Percentiles rank a stretch among this genome's conserved stretches.
Evolutionary conservation across 257 asterid species (phyloP).

Genomic region (Solanum pennellii): DNA sequence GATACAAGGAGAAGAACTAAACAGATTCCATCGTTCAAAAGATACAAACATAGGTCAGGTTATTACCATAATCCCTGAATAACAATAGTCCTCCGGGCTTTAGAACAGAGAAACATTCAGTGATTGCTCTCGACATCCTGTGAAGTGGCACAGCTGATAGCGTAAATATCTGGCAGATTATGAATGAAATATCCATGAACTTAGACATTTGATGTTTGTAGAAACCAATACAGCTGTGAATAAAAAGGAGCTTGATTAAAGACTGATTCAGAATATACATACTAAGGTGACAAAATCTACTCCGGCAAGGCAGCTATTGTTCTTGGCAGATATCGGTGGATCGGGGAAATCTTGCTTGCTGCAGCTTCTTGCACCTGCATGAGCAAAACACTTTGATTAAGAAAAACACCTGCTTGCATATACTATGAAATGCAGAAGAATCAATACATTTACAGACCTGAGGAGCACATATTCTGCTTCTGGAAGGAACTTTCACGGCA

Average conservation of each 20-base stretch:
- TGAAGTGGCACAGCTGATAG: slow-evolving; percentile 70
- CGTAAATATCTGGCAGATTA: slow-evolving; percentile 68
- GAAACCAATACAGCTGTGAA: neutral
- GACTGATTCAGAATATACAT: slow-evolving; percentile 10
- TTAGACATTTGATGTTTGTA: slow-evolving; percentile 5
- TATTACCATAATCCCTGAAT: slow-evolving; percentile 88
- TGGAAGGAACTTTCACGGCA: slow-evolving; percentile 25
- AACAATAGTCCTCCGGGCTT: slow-evolving; percentile 83
- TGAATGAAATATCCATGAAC: neutral
- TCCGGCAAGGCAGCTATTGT: slow-evolving; percentile 59
- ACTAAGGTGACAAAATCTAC: slow-evolving; percentile 77
- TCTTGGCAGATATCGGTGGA: slow-evolving; percentile 12
- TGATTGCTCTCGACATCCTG: slow-evolving; percentile 57
- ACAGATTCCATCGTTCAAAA: neutral
- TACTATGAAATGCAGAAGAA: neutral
- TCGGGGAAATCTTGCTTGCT: neutral
- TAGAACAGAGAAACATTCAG: slow-evolving; percentile 58
- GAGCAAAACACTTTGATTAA: neutral
- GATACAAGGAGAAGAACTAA: neutral
- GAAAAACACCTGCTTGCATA: neutral
- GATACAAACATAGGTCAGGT: neutral
- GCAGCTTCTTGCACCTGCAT: slow-evolving; percentile 23
- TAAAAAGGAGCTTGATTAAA: neutral
- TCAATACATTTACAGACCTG: slow-evolving; percentile 20
- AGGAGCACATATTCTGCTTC: slow-evolving; percentile 10